Conservation (phyloP, 257 asterid genomes). For the Nicotiana knightiana region DNA sequence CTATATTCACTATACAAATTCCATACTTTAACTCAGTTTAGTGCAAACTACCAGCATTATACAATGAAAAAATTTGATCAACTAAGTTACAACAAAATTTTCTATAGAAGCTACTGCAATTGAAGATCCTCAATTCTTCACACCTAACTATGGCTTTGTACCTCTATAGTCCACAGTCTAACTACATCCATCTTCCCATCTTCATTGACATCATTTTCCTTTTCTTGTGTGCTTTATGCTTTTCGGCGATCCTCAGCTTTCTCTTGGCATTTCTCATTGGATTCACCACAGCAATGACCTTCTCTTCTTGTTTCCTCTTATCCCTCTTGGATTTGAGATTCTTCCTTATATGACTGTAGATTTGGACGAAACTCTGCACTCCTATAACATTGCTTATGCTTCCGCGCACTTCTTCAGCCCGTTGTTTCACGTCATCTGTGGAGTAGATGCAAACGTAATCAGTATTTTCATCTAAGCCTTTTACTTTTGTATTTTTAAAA, state of each 20-base stretch:
- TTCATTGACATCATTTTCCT: conserved; percentile 70
- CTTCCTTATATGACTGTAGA: conserved; percentile 57
- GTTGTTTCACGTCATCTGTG: conserved; percentile 74
- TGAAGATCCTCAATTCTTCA: not conserved
- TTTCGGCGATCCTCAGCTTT: conserved; percentile 66
- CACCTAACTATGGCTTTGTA: not conserved
- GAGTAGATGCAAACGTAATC: not conserved
- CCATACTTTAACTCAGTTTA: not conserved
- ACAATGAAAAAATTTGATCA: not conserved
- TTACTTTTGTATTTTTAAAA: no score
- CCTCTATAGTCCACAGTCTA: not conserved
- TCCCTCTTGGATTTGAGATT: conserved; percentile 68
- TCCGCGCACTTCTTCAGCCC: conserved; percentile 56
- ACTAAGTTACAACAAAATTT: not conserved
- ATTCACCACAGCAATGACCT: conserved; percentile 79
- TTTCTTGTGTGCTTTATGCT: conserved; percentile 73
- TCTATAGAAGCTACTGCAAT: not conserved
- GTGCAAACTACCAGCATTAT: not conserved
- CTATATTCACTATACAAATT: not conserved
- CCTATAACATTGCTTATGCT: conserved; percentile 59
- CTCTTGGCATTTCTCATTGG: conserved; percentile 87
- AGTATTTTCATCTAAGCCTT: no score
- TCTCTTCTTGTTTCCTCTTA: conserved; percentile 79
- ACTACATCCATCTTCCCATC: conserved; percentile 70
- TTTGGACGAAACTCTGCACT: conserved; percentile 43